Evolutionary conservation across 192 early-diverging fungal species (phyloP).

Genomic region (Coemansia sp.): DNA sequence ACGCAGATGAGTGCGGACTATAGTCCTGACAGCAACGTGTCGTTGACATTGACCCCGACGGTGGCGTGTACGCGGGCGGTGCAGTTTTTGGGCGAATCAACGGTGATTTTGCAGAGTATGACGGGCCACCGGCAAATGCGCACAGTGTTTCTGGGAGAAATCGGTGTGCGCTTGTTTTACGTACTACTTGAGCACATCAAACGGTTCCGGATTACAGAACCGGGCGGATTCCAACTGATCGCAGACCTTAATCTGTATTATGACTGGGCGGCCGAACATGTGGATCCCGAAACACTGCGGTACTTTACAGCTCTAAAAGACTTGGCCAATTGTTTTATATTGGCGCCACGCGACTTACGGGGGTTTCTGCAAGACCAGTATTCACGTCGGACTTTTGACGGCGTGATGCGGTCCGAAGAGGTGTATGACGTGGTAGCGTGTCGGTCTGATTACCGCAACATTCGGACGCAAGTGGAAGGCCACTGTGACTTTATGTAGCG

Average conservation of each 20-base stretch:
- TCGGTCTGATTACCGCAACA: slow-evolving; percentile 50
- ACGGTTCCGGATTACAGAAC: slow-evolving; percentile 72
- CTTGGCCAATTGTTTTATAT: slow-evolving; percentile 52
- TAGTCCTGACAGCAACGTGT: slow-evolving; percentile 63
- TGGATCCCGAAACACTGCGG: slow-evolving; percentile 37
- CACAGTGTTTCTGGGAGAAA: slow-evolving; percentile 88
- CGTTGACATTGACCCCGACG: slow-evolving; percentile 71
- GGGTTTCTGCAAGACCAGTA: slow-evolving; percentile 48
- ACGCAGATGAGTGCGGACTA: slow-evolving; percentile 72
- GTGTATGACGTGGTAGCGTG: slow-evolving; percentile 55
- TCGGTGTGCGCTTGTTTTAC: slow-evolving; percentile 83
- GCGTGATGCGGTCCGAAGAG: slow-evolving; percentile 54
- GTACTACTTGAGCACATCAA: slow-evolving; percentile 83
- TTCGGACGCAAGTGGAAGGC: slow-evolving; percentile 49
- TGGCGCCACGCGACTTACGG: slow-evolving; percentile 49
- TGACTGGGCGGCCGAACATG: slow-evolving; percentile 38
- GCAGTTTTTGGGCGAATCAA: slow-evolving; percentile 75
- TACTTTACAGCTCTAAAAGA: slow-evolving; percentile 55
- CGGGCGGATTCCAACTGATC: slow-evolving; percentile 90
- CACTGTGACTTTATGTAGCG: slow-evolving; percentile 56
- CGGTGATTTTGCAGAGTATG: slow-evolving; percentile 66
- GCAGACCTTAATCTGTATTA: slow-evolving; percentile 54
- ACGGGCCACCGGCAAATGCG: slow-evolving; percentile 81
- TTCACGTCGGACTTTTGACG: slow-evolving; percentile 50
- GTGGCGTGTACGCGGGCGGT: slow-evolving; percentile 78